A percentile compares a stretch with the other conserved stretches of the same genome.
Conservation (phyloP, 2,329 filamentous ascomycete species). For the Xenosphaeropsis pyriputrescens region DNA sequence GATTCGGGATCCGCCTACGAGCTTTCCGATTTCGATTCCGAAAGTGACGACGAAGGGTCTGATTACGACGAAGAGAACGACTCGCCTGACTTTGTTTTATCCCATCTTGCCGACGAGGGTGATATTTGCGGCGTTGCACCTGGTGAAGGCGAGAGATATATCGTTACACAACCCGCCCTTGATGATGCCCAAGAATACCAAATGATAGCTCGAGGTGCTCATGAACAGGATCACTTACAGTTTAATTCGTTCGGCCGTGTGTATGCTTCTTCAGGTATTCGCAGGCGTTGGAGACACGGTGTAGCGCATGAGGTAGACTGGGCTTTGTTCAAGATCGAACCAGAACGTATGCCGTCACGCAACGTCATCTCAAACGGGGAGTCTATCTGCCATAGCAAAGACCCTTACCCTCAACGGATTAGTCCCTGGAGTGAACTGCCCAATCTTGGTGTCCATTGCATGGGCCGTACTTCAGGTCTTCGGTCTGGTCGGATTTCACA, state of each 20-base stretch:
- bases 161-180: slow-evolving; percentile 82
- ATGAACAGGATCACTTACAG: slow-evolving; percentile 68
- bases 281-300: slow-evolving; percentile 55
- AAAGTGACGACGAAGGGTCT: slow-evolving; percentile 16
- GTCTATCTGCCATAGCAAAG: slow-evolving; percentile 19
- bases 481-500: slow-evolving; percentile 66
- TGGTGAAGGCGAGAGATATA: slow-evolving; percentile 60
- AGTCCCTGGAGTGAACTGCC: slow-evolving; percentile 48
- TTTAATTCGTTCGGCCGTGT: slow-evolving; percentile 71
- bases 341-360: slow-evolving; percentile 52
- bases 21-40: slow-evolving; percentile 47
- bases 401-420: slow-evolving; percentile 37
- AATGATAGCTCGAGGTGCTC: slow-evolving; percentile 55
- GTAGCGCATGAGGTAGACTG: slow-evolving; percentile 88
- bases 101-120: slow-evolving; percentile 44
- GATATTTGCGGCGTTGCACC: slow-evolving; percentile 69
- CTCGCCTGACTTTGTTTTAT: slow-evolving; percentile 33
- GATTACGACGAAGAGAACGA: slow-evolving; percentile 12
- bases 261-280: slow-evolving; percentile 80
- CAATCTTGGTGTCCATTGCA: slow-evolving; percentile 70
- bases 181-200: slow-evolving; percentile 79
- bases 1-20: slow-evolving; percentile 42
- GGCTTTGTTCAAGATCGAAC: slow-evolving; percentile 73
- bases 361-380: slow-evolving; percentile 32
- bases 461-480: slow-evolving; percentile 74